Percentiles rank a stretch among this genome's conserved stretches.
Conservation (phyloP, 2,329 filamentous ascomycete genomes). For the Clarireedia hainanense region DNA sequence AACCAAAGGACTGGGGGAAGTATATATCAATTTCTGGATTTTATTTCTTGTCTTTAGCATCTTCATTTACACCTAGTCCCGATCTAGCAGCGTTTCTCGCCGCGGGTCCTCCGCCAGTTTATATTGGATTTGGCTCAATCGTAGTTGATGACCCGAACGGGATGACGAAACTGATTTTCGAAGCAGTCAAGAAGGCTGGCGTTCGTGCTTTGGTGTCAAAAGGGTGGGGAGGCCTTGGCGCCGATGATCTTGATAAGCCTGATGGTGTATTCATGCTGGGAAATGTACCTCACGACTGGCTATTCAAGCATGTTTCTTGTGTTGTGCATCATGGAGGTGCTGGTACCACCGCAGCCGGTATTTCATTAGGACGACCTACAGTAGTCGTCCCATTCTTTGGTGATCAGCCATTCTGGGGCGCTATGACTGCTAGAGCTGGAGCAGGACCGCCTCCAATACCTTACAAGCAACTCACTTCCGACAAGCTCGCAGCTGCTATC, state of each 20-base stretch:
- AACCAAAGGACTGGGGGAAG: slow-evolving; percentile 66
- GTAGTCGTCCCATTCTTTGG: slow-evolving; percentile 83
- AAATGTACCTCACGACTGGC: slow-evolving; percentile 82
- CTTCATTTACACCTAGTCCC: slow-evolving; percentile 56
- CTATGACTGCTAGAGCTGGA: slow-evolving; percentile 64
- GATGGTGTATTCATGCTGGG: slow-evolving; percentile 76
- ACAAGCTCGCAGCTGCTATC: slow-evolving; percentile 60
- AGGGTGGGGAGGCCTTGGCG: slow-evolving; percentile 80
- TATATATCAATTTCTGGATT: slow-evolving; percentile 71
- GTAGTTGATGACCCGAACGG: slow-evolving; percentile 68
- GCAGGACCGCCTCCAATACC: slow-evolving; percentile 66
- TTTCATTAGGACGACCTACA: slow-evolving; percentile 71
- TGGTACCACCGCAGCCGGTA: slow-evolving; percentile 81
- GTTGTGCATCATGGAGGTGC: slow-evolving; percentile 86
- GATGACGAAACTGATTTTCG: slow-evolving; percentile 65
- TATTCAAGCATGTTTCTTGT: slow-evolving; percentile 72
- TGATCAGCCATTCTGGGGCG: slow-evolving; percentile 77
- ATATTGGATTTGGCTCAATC: slow-evolving; percentile 79
- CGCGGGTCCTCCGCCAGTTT: slow-evolving; percentile 64
- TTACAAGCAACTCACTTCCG: slow-evolving; percentile 57
- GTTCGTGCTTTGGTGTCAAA: slow-evolving; percentile 78
- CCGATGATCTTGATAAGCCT: slow-evolving; percentile 60
- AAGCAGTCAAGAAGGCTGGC: slow-evolving; percentile 57
- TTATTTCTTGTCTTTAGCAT: slow-evolving; percentile 63
- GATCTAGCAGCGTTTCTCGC: slow-evolving; percentile 60